These are phyloP conservation scores for Guadua angustifolia DNA, from an alignment of 176 grass and related monocot genomes.

Conservation along the genomic window DNA sequence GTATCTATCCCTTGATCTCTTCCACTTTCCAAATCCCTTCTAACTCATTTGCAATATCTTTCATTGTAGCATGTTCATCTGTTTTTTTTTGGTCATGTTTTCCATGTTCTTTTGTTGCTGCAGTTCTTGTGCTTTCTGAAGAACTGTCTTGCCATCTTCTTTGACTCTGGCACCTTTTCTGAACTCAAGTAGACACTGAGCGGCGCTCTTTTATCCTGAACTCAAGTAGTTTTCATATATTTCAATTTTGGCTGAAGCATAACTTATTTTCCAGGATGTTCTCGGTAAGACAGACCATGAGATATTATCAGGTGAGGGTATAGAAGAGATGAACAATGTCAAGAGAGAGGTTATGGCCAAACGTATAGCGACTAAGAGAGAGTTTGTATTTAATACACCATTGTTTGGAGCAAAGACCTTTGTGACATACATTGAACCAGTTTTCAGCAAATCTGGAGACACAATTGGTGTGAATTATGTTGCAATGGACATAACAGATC, in stretches of 20 bases:
- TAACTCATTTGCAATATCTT: too few species aligned
- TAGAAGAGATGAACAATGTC: constrained; percentile 84
- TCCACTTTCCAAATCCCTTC: too few species aligned
- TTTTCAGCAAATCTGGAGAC: constrained; percentile 73
- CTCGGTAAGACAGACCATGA: constrained; percentile 94
- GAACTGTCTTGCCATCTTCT: too few species aligned
- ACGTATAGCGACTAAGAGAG: constrained; percentile 74
- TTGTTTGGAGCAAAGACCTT: constrained; percentile 94
- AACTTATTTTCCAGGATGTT: constrained; percentile 71
- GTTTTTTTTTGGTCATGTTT: too few species aligned
- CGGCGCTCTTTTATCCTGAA: constrained; percentile 11
- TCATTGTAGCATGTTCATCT: too few species aligned
- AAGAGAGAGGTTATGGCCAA: constrained; percentile 74
- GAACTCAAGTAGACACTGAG: not conserved
- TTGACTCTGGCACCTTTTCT: too few species aligned
- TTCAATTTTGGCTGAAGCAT: constrained; percentile 31
- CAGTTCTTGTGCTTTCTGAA: too few species aligned
- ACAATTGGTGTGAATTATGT: constrained; percentile 93
- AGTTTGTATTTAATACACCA: constrained; percentile 78
- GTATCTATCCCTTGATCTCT: too few species aligned
- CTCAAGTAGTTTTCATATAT: constrained; percentile 23
- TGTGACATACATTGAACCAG: constrained; percentile 89
- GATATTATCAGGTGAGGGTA: constrained; percentile 76
- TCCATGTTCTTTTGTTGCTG: too few species aligned
- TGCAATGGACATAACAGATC: constrained; percentile 88